Evolutionary conservation across 2,329 filamentous ascomycete genomes (phyloP).

Genomic region (Atkinsonella texensis): DNA sequence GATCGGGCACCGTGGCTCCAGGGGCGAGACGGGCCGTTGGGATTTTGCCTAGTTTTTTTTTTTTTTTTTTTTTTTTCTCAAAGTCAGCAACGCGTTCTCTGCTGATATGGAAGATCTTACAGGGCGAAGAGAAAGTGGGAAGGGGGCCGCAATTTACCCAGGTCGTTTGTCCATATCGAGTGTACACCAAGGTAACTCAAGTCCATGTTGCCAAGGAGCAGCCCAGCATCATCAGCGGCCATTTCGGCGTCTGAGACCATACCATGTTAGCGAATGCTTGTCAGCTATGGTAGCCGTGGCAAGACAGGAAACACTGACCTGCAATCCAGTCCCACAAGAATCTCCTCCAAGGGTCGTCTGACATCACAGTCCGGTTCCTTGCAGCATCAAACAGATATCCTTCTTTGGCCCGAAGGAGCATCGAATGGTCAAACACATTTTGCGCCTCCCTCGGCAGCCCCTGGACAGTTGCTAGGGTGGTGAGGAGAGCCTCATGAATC

Average conservation of each 20-base stretch:
- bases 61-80: not conserved
- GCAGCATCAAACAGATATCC: constrained; percentile 52
- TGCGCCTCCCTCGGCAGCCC: constrained; percentile 40
- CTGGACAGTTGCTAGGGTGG: constrained; percentile 29
- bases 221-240: constrained; percentile 53
- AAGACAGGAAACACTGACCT: constrained; percentile 31
- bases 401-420: constrained; percentile 48
- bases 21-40: constrained; percentile 35
- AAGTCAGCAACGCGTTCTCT: too few species aligned
- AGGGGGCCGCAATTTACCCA: constrained; percentile 35
- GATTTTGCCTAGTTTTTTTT: constrained; percentile 36
- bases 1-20: constrained; percentile 33
- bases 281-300: not conserved
- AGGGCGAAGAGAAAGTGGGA: not conserved
- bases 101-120: too few species aligned
- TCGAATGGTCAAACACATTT: constrained; percentile 41
- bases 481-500: constrained; percentile 43
- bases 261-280: not conserved
- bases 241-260: constrained; percentile 42
- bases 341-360: constrained; percentile 62
- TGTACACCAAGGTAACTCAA: constrained; percentile 65
- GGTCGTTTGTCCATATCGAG: constrained; percentile 58
- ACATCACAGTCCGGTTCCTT: constrained; percentile 54
- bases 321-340: constrained; percentile 69
- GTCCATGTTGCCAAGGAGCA: constrained; percentile 57